Evolutionary conservation across 148 eudicot species (phyloP).

Genomic region (Mesembryanthemum crystallinum): DNA sequence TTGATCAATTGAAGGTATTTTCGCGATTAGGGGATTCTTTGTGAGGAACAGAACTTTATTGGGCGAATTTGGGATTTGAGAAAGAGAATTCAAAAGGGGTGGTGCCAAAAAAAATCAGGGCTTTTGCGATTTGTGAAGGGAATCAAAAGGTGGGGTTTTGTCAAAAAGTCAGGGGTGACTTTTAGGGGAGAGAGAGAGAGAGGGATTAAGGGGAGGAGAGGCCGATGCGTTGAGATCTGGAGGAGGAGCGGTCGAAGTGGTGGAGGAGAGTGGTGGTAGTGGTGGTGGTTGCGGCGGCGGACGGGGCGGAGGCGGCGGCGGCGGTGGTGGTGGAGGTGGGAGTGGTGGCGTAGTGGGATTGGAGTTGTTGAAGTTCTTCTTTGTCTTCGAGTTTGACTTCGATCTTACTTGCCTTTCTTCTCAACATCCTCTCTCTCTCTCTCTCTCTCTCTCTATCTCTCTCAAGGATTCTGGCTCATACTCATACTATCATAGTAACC

Average conservation of each 20-base stretch:
- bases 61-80: background rate
- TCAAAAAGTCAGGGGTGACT: background rate
- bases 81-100: background rate
- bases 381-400: conserved; percentile 77
- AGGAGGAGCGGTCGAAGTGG: conserved; percentile 58
- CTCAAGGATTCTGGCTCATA: background rate
- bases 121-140: background rate
- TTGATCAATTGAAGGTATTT: too few species aligned
- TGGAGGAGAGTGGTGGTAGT: conserved; percentile 59
- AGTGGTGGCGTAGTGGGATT: conserved; percentile 42
- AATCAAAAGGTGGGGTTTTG: background rate
- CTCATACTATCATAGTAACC: too few species aligned
- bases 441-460: conserved; percentile 1
- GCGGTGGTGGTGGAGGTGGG: conserved; percentile 31
- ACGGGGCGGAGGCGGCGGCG: conserved; percentile 23
- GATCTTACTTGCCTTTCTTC: conserved; percentile 72
- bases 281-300: conserved; percentile 37
- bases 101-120: background rate
- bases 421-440: conserved; percentile 44
- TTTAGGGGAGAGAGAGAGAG: background rate
- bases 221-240: conserved; percentile 76
- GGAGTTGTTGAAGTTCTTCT: conserved; percentile 70
- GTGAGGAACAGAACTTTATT: too few species aligned
- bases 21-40: too few species aligned
- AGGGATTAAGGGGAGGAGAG: conserved; percentile 26